Evolutionary conservation across 768 basidiomycete species (phyloP).

Genomic region (Mycena metata): DNA sequence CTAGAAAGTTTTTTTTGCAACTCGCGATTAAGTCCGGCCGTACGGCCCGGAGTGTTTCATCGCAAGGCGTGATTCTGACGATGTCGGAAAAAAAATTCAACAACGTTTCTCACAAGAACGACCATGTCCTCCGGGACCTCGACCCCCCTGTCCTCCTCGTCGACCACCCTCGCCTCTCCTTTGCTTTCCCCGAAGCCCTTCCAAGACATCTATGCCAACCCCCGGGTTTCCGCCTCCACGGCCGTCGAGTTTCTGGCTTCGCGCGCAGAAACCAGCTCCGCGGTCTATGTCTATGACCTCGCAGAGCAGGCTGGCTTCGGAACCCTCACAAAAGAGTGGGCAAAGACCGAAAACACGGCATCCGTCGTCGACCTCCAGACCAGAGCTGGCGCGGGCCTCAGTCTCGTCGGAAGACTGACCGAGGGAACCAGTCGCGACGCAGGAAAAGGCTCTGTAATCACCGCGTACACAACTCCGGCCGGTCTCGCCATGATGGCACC

Average conservation of each 20-base stretch:
- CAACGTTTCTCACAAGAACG: conserved; percentile 22
- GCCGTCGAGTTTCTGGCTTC: conserved; percentile 80
- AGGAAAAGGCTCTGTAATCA: conserved; percentile 70
- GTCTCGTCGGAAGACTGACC: conserved; percentile 82
- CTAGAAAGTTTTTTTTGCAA: no score
- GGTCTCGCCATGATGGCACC: conserved; percentile 89
- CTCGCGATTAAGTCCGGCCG: no score
- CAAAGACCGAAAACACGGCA: conserved; percentile 58
- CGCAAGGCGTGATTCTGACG: conserved; percentile 57
- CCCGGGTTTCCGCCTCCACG: conserved; percentile 67
- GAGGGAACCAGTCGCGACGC: conserved; percentile 83
- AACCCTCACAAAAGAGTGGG: conserved; percentile 76
- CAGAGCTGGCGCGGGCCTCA: conserved; percentile 85
- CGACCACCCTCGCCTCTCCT: conserved; percentile 56
- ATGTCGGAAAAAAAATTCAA: conserved; percentile 31
- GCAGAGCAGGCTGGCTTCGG: conserved; percentile 90
- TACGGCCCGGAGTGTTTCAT: conserved; percentile 7
- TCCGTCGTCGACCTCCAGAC: conserved; percentile 82
- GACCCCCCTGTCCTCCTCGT: conserved; percentile 56
- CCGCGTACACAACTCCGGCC: conserved; percentile 86
- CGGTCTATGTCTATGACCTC: conserved; percentile 86
- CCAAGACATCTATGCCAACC: conserved; percentile 55
- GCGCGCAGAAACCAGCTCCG: conserved; percentile 65
- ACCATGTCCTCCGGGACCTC: conserved; percentile 51
- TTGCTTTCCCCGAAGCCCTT: conserved; percentile 49